These are phyloP conservation scores for Dryas drummondii DNA, from an alignment of 306 rosid species.

Conservation along the genomic window DNA sequence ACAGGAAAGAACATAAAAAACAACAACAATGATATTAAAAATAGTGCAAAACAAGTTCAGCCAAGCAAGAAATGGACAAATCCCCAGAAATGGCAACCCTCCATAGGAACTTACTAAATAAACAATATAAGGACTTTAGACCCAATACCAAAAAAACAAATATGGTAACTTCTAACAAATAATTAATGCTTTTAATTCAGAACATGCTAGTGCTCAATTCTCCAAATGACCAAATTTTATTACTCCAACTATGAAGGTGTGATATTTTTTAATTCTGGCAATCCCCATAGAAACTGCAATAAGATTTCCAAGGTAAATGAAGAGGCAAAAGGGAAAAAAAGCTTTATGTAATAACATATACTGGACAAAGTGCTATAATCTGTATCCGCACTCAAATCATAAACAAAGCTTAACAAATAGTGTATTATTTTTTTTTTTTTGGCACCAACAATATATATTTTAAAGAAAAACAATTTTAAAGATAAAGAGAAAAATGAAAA, in stretches of 20 bases:
- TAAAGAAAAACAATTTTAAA: neutral
- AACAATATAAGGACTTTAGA: neutral
- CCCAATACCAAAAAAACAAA: neutral
- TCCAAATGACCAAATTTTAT: neutral
- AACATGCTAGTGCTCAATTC: neutral
- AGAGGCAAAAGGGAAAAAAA: neutral
- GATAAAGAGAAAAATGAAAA: neutral
- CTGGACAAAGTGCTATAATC: neutral
- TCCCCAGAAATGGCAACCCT: no score
- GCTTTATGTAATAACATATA: neutral
- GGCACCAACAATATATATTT: neutral
- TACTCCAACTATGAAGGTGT: neutral
- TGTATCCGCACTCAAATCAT: neutral
- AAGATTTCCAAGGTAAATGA: neutral
- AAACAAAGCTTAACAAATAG: neutral
- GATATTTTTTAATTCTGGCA: neutral
- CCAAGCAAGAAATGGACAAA: no score
- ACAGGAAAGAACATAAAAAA: neutral
- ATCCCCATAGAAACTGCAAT: neutral
- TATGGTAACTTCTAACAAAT: neutral
- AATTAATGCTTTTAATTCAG: neutral
- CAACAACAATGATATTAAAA: neutral
- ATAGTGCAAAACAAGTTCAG: neutral
- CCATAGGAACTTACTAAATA: neutral
- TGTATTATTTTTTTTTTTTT: neutral